These are phyloP conservation scores for Phalaenopsis hybrid DNA, from an alignment of 116 monocot species.

Conservation along the genomic window DNA sequence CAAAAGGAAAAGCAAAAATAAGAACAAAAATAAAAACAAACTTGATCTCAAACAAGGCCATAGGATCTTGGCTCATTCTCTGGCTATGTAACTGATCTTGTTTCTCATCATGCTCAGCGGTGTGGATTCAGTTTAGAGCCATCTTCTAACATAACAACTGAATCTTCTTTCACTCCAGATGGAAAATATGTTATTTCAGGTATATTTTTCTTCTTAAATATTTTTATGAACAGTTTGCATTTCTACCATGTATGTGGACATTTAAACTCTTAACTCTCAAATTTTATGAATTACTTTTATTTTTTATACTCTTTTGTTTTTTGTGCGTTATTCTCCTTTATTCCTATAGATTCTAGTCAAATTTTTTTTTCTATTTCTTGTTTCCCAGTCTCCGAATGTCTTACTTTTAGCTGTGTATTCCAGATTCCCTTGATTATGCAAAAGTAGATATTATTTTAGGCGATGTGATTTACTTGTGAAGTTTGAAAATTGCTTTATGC, in stretches of 20 bases:
- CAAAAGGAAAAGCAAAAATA: no score
- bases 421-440: neutral
- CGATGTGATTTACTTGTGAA: neutral
- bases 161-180: slow-evolving; percentile 91
- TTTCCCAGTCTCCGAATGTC: neutral
- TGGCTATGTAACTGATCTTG: neutral
- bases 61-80: neutral
- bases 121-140: slow-evolving; percentile 89
- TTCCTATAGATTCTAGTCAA: neutral
- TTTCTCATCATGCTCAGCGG: slow-evolving; percentile 28
- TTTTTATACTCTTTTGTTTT: neutral
- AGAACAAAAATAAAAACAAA: no score
- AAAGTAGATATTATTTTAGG: neutral
- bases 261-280: neutral
- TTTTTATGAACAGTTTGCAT: neutral
- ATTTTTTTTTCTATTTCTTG: neutral
- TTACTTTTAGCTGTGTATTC: neutral
- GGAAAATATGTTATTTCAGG: slow-evolving; percentile 87
- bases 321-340: neutral
- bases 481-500: neutral
- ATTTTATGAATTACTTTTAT: neutral
- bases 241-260: neutral
- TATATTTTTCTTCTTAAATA: slow-evolving; percentile 6
- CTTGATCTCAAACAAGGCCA: no score
- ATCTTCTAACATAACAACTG: slow-evolving; percentile 51